phyloP scores from a whole-genome alignment of 805 yeast species.

The Jamesozyma jinghongensis region DNA sequence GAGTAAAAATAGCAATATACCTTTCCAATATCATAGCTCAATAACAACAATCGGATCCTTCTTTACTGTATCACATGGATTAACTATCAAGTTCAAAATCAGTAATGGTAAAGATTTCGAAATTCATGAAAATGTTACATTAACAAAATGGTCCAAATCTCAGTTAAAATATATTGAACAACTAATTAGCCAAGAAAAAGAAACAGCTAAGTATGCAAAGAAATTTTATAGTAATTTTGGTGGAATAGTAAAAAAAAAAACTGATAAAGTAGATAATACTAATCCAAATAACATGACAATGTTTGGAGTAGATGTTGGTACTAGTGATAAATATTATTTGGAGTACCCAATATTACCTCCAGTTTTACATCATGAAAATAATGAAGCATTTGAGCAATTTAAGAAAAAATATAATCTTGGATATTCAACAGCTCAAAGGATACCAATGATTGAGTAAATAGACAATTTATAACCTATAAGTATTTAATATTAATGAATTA shows the following conservation, averaged over 20 bases:
- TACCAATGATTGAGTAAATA: conserved; percentile 18
- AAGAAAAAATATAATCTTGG: conserved; percentile 11
- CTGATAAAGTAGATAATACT: conserved; percentile 3
- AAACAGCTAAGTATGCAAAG: conserved; percentile 33
- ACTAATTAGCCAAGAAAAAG: conserved; percentile 47
- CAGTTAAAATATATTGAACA: conserved; percentile 42
- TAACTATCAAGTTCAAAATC: conserved; percentile 41
- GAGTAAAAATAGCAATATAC: conserved; percentile 25
- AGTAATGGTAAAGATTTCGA: conserved; percentile 42
- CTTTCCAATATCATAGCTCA: conserved; percentile 38
- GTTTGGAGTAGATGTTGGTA: neutral
- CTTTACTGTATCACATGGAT: conserved; percentile 44
- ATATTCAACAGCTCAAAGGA: conserved; percentile 5
- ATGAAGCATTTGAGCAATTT: conserved; percentile 15
- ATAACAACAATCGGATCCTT: conserved; percentile 38
- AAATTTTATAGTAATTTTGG: conserved; percentile 31
- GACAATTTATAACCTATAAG: too few species aligned
- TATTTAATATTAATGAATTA: too few species aligned
- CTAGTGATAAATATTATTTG: conserved; percentile 10
- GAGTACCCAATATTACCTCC: conserved; percentile 33
- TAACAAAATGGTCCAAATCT: conserved; percentile 43
- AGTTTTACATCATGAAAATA: conserved; percentile 19
- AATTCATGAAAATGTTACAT: conserved; percentile 42
- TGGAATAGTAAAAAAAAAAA: conserved; percentile 26
- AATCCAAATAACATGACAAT: conserved; percentile 5